A percentile compares a stretch with the other conserved stretches of the same genome.
Conservation (phyloP, 1,139 yeast genomes). For the Debaryomyces nepalensis region DNA sequence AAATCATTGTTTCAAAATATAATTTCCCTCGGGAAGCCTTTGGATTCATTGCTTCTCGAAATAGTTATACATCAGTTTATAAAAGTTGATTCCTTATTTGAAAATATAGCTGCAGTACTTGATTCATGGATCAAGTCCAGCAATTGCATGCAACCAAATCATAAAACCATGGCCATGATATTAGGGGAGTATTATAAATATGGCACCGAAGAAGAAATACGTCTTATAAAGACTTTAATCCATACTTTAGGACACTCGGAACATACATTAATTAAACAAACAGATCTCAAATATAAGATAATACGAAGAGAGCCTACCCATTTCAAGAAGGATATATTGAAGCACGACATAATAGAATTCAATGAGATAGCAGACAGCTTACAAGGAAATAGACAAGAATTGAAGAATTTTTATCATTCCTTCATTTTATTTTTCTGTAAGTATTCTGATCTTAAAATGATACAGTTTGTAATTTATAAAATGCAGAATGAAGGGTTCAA, state of each 20-base stretch:
- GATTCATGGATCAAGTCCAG: conserved; percentile 35
- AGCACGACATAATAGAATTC: conserved; percentile 31
- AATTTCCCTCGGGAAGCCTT: conserved; percentile 23
- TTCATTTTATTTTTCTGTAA: conserved; percentile 22
- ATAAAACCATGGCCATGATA: conserved; percentile 32
- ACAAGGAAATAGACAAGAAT: conserved; percentile 10
- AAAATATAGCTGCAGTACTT: conserved; percentile 30
- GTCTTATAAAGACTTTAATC: conserved; percentile 27
- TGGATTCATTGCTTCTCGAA: conserved; percentile 34
- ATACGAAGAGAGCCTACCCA: conserved; percentile 30
- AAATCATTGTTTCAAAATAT: conserved; percentile 29
- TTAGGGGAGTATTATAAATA: conserved; percentile 35
- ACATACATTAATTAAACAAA: conserved; percentile 30
- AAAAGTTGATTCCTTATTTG: conserved; percentile 38
- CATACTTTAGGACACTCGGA: conserved; percentile 25
- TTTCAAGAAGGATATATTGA: conserved; percentile 29
- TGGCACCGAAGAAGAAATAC: conserved; percentile 36
- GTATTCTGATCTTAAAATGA: conserved; percentile 26
- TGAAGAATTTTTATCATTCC: conserved; percentile 19
- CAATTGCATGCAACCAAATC: conserved; percentile 30
- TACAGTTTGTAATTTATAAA: conserved; percentile 30
- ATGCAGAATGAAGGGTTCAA: conserved; percentile 31
- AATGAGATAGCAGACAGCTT: conserved; percentile 24
- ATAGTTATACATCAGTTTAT: conserved; percentile 31
- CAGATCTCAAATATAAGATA: conserved; percentile 32